Base-by-base conservation (phyloP, 1,139 yeast genomes). In the Nakaseomyces bracarensis region DNA sequence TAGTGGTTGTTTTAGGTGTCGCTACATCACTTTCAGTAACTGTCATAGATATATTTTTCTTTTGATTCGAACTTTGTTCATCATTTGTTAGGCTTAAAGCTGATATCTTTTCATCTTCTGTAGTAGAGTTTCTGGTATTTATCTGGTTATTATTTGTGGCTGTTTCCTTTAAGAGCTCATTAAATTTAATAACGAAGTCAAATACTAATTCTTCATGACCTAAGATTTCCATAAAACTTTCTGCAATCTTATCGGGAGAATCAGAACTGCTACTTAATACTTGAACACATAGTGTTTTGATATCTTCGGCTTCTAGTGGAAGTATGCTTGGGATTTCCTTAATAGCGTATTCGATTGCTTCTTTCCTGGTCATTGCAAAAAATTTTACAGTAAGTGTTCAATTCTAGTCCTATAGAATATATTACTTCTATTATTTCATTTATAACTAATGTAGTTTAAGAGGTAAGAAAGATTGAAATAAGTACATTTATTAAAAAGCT, bases 141-240 rank as follows among this genome's bases (percentile, higher is more conserved):
- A 9, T 13, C n/a, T 38, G 18, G 22, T 27, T 34, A 22, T 14
- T 23, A 8, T 33, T 23, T 25, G 16, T 18, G 25, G 23, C 30
- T 3, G 35, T 11, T 9, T 25, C 34, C 13, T 23, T 23, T 11
- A 57, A 34, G 4, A 54, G 33, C 22, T 53, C 55, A 40, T 55
- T 58, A 36, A 60, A 61, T 23, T 47, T 47, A 23, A 55, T 48
- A 9, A 58, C 52, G 40, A 61, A 61, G 21, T 55, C 58, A 41
- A 58, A 56, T 0, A 61, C 50, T 13, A 49, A 26, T 29, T 58
- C 62, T 14, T 52, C 58, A 4, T 57, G 60, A 3, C 65, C 65
- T 35, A 61, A 42, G 10, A 61, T 50, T 28, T 55, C 58, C n/a
- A 60, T 38, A 38, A 61, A 59, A 3, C 49, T 52, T 28, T 55